Evolutionary conservation across 2,329 filamentous ascomycete genomes (phyloP).

Genomic region (Fusarium austroafricanum): DNA sequence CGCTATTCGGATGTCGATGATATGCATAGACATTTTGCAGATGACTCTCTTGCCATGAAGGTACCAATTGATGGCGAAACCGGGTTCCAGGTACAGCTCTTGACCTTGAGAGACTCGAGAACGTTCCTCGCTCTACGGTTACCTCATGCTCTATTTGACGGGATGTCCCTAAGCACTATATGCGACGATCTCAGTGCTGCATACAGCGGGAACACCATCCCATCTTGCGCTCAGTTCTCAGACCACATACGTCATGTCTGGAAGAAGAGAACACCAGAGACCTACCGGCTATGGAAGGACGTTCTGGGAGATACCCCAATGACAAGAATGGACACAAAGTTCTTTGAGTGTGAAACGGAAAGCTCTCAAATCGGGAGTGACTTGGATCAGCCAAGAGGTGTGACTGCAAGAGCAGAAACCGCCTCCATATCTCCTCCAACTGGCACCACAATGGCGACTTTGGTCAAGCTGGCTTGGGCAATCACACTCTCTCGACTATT

Average conservation of each 20-base stretch:
- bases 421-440: neutral
- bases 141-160: constrained; percentile 9
- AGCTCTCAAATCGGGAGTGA: neutral
- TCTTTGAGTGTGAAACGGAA: neutral
- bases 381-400: neutral
- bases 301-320: neutral
- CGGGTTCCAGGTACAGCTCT: neutral
- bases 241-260: neutral
- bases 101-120: neutral
- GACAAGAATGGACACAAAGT: neutral
- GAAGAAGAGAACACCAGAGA: neutral
- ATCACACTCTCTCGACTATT: neutral
- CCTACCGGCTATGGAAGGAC: neutral
- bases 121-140: neutral
- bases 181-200: constrained; percentile 2
- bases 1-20: neutral
- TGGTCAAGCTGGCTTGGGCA: constrained; percentile 7
- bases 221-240: constrained; percentile 2
- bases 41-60: neutral
- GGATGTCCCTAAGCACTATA: constrained; percentile 1
- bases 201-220: neutral
- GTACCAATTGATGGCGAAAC: neutral
- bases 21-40: neutral
- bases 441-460: neutral
- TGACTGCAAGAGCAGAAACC: neutral